Base-by-base conservation (phyloP, 495 filamentous ascomycete genomes). In the Neurospora cerealis region DNA sequence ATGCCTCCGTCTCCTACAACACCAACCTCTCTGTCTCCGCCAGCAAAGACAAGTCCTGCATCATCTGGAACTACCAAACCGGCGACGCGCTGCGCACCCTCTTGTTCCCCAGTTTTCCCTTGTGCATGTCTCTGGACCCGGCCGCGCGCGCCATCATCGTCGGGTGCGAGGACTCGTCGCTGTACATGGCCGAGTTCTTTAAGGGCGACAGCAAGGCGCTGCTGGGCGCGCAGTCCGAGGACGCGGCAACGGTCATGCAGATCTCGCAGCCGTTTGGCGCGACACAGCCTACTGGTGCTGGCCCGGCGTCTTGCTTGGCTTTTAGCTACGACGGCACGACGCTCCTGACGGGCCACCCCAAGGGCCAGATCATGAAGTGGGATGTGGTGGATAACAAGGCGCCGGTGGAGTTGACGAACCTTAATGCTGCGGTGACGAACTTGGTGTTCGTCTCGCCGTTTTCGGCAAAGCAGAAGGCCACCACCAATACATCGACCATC, bases 1-100 rank as follows among this genome's bases (percentile, higher is more conserved):
- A 91, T 70, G 90, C 92, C 74, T 91, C 90, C 78, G 81, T 87
- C 36, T 90, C 88, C 79, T 74, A 74, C 38, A 85, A 86, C 71
- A 89, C 89, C 71, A 94, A 92, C 77, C 88, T 96, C 72, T 92
- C 89, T 72, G 86, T 97, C 19, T 93, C 94, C 3, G 88, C 89
- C 2, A 92, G 93, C 71, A 88, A 91, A 74, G 94, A 97, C 79
- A 91, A 91, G 76, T 94, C 90, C 2, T 92, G 91, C 74, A 90
- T 96, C 74, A 87, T 93, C 72, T 99, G 96, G 96, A 93, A 97
- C 79, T 96, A 95, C 78, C 88, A 90, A 37, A 92, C 87, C 1
- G 94, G 94, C 42, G 85, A 86, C 38, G 85, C 89, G 32, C 80
- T 98, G 73, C 90, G 94, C 74, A 97, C 93, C 21, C 90, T 93